phyloP scores from a whole-genome alignment of 2,329 filamentous ascomycete species.

The Claviceps quebecensis region DNA sequence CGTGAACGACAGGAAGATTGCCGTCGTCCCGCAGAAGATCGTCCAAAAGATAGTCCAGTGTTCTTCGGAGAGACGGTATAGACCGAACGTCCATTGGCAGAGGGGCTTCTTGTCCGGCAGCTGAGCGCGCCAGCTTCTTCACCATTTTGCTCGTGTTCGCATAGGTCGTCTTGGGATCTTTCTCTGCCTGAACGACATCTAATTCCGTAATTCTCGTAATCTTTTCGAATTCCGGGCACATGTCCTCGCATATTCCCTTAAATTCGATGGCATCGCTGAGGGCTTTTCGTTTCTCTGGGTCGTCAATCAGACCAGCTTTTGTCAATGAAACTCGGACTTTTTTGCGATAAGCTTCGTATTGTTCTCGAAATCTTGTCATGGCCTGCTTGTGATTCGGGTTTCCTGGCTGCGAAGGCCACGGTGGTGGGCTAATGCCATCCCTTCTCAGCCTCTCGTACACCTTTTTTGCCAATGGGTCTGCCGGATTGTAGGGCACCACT shows the following conservation, averaged over 20 bases:
- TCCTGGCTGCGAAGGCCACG: conserved; percentile 42
- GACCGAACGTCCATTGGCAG: conserved; percentile 55
- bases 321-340: conserved; percentile 44
- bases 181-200: conserved; percentile 44
- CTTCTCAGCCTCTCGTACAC: conserved; percentile 39
- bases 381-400: conserved; percentile 34
- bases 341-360: conserved; percentile 42
- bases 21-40: conserved; percentile 41
- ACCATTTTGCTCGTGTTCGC: conserved; percentile 43
- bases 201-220: conserved; percentile 47
- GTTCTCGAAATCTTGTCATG: conserved; percentile 41
- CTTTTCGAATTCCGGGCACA: conserved; percentile 56
- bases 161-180: conserved; percentile 28
- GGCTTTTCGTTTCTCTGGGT: conserved; percentile 47
- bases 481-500: conserved; percentile 10
- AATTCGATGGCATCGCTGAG: conserved; percentile 52
- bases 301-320: conserved; percentile 46
- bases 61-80: conserved; percentile 40
- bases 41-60: conserved; percentile 50
- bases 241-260: conserved; percentile 53
- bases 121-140: conserved; percentile 53
- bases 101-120: conserved; percentile 53
- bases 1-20: conserved; percentile 41
- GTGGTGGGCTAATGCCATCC: conserved; percentile 38
- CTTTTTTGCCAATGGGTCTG: conserved; percentile 31